phyloP scores from a whole-genome alignment of 2,329 filamentous ascomycete species.

The Diplodia corticola region DNA sequence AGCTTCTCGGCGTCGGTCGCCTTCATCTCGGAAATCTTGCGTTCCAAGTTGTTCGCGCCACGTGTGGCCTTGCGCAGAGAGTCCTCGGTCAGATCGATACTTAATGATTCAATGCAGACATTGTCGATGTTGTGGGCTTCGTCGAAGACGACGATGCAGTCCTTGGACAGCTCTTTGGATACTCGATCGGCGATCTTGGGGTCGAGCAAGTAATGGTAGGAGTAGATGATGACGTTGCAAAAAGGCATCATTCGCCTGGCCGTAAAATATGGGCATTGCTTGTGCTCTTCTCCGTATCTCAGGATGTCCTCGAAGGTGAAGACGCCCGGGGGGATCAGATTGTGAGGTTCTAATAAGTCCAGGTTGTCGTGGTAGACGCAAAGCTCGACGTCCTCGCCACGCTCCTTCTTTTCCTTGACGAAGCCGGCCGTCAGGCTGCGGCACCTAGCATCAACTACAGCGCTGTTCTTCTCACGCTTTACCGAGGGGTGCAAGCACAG shows the following conservation, averaged over 20 bases:
- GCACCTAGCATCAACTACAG: constrained; percentile 92
- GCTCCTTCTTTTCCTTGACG: constrained; percentile 95
- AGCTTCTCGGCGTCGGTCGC: constrained; percentile 92
- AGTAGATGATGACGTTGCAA: constrained; percentile 99
- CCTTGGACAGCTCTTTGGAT: constrained; percentile 92
- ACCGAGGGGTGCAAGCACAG: constrained; percentile 94
- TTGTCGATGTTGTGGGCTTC: constrained; percentile 99
- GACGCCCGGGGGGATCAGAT: constrained; percentile 89
- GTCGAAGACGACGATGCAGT: constrained; percentile 98
- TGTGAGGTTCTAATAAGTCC: constrained; percentile 90
- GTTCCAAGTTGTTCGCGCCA: constrained; percentile 87
- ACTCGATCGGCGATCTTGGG: constrained; percentile 97
- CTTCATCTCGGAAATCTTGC: constrained; percentile 91
- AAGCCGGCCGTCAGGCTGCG: constrained; percentile 94
- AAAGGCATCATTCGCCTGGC: constrained; percentile 98
- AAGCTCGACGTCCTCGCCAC: constrained; percentile 88
- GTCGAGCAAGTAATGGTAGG: constrained; percentile 96
- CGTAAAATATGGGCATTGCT: constrained; percentile 97
- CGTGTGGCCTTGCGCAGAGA: constrained; percentile 87
- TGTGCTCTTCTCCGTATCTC: constrained; percentile 88
- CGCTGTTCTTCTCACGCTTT: constrained; percentile 92
- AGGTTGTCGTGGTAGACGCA: constrained; percentile 99
- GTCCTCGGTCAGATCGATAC: constrained; percentile 95
- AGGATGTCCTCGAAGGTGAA: constrained; percentile 92
- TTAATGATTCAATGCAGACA: constrained; percentile 95